Evolutionary conservation across 768 basidiomycete species (phyloP).

Genomic region (Rhizopogon sp.): DNA sequence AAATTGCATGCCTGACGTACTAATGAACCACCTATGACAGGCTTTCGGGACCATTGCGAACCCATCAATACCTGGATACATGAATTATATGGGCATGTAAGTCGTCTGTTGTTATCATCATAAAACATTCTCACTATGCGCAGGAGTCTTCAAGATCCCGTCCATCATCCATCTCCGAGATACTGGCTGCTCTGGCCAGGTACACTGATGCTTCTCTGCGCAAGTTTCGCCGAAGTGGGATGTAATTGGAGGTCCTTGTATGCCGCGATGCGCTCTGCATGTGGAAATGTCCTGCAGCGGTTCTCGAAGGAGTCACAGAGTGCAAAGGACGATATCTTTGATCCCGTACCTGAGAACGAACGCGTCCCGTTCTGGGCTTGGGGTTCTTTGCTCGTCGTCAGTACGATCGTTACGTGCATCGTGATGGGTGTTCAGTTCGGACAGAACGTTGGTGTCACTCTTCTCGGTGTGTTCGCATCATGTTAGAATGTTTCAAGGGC

Average conservation of each 20-base stretch:
- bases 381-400: slow-evolving; percentile 39
- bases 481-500: background rate
- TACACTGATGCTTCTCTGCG: slow-evolving; percentile 46
- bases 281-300: background rate
- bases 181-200: slow-evolving; percentile 40
- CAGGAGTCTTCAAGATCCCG: slow-evolving; percentile 37
- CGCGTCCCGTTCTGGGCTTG: slow-evolving; percentile 51
- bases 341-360: slow-evolving; percentile 46
- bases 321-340: slow-evolving; percentile 37
- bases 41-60: background rate
- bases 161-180: slow-evolving; percentile 42
- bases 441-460: slow-evolving; percentile 37
- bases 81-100: slow-evolving; percentile 2
- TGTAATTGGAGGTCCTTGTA: slow-evolving; percentile 3
- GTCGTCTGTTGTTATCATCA: background rate
- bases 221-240: slow-evolving; percentile 13
- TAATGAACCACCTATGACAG: background rate
- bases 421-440: slow-evolving; percentile 48
- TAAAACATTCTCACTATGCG: background rate
- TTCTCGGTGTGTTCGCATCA: background rate
- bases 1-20: background rate
- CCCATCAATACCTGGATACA: background rate
- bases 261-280: background rate
- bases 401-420: slow-evolving; percentile 43
- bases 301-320: background rate